Percentiles rank a stretch among this genome's conserved stretches.
Evolutionary conservation across 306 rosid species (phyloP).

Genomic region (Begonia peltatifolia): DNA sequence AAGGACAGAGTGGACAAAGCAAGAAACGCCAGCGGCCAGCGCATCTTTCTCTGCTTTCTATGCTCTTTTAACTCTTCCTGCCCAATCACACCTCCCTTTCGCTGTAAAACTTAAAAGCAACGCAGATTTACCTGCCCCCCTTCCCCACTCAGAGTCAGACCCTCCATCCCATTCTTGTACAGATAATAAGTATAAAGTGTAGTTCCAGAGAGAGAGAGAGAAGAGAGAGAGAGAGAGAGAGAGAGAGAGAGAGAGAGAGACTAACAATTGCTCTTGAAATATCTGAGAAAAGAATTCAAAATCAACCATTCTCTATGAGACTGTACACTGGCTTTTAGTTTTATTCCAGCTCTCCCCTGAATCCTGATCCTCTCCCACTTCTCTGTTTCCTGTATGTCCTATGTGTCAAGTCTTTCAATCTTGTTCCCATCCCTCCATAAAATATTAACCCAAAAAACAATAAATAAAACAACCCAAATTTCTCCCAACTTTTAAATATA

Average conservation of each 20-base stretch:
- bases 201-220: not conserved
- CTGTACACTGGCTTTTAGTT: not conserved
- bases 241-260: not conserved
- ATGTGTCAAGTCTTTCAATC: not conserved
- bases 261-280: not conserved
- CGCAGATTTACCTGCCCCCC: too few relatives aligned
- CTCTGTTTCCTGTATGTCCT: not conserved
- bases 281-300: not conserved
- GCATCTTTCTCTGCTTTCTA: constrained; percentile 15
- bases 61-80: constrained; percentile 1
- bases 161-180: constrained; percentile 4
- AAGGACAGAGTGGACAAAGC: not conserved
- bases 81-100: not conserved
- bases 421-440: not conserved
- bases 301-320: not conserved
- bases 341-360: not conserved
- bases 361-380: not conserved
- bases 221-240: too few relatives aligned
- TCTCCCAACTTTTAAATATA: not conserved
- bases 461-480: not conserved
- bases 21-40: constrained; percentile 1
- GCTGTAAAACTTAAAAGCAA: constrained; percentile 4
- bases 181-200: constrained; percentile 1
- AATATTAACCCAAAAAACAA: not conserved
- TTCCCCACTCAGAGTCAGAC: not conserved